Evolutionary conservation across 192 early-diverging fungal species (phyloP).

Genomic region (Umbelopsis isabellina): DNA sequence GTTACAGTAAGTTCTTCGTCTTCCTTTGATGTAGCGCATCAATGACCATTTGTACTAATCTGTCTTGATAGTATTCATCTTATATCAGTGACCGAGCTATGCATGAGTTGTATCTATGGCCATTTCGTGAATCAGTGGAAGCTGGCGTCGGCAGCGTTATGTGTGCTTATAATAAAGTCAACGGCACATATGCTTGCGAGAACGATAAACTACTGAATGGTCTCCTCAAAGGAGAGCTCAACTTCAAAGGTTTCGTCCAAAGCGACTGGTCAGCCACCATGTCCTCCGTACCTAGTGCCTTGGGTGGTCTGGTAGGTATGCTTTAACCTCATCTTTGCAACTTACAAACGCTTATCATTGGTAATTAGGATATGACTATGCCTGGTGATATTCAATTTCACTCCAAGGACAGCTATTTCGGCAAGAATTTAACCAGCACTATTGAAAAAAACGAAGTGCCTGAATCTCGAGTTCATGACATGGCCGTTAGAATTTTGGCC

Average conservation of each 20-base stretch:
- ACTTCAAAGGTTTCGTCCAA: conserved; percentile 62
- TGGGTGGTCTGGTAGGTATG: conserved; percentile 36
- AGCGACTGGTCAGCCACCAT: conserved; percentile 63
- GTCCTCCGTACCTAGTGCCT: conserved; percentile 35
- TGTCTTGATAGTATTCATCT: conserved; percentile 20
- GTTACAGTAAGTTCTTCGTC: not conserved
- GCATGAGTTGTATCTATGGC: conserved; percentile 59
- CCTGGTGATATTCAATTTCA: conserved; percentile 42
- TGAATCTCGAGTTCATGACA: conserved; percentile 20
- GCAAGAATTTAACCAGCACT: conserved; percentile 25
- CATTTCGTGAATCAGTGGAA: conserved; percentile 59
- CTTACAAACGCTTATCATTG: not conserved
- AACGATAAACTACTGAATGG: conserved; percentile 47
- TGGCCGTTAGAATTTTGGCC: conserved; percentile 11
- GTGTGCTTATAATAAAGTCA: conserved; percentile 68
- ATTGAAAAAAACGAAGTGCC: conserved; percentile 20
- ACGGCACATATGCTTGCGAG: conserved; percentile 60
- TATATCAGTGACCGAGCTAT: conserved; percentile 58
- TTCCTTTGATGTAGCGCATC: not conserved
- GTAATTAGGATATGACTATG: conserved; percentile 34
- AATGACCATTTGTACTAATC: not conserved
- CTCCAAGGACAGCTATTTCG: conserved; percentile 33
- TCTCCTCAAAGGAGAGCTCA: conserved; percentile 56
- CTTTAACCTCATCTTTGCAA: not conserved
- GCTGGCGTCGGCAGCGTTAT: conserved; percentile 66